These are phyloP conservation scores for Silene latifolia DNA, from an alignment of 148 eudicot genomes.

Conservation along the genomic window DNA sequence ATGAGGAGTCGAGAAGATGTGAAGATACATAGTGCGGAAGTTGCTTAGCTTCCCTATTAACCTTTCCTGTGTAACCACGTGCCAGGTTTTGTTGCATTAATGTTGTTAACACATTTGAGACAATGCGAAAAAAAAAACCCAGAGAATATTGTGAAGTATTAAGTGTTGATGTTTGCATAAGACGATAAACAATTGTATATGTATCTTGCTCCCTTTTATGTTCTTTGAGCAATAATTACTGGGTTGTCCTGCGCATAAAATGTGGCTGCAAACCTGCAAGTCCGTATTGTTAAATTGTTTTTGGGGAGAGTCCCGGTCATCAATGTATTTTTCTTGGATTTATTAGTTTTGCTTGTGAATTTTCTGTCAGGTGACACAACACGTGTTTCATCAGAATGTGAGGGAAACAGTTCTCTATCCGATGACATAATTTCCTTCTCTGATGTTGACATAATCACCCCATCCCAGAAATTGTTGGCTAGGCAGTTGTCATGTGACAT, in stretches of 20 bases:
- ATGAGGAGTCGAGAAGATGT: background rate
- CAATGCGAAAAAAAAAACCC: too few species aligned
- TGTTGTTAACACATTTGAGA: background rate
- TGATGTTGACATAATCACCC: conserved; percentile 85
- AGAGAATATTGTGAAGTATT: background rate
- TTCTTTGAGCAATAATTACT: background rate
- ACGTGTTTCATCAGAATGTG: conserved; percentile 29
- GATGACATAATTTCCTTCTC: conserved; percentile 61
- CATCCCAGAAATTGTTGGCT: conserved; percentile 74
- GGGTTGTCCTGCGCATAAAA: background rate
- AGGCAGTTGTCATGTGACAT: conserved; percentile 70
- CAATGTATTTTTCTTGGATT: background rate
- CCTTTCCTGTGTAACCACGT: background rate
- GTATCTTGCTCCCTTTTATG: conserved; percentile 2
- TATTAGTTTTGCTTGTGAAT: background rate
- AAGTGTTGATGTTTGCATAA: background rate
- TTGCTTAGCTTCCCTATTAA: background rate
- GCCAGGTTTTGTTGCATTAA: background rate
- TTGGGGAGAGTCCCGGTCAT: background rate
- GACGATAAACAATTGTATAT: conserved; percentile 4
- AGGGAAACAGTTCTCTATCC: conserved; percentile 30
- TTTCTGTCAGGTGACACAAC: conserved; percentile 42
- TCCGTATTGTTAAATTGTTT: conserved; percentile 2
- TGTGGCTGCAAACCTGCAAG: background rate
- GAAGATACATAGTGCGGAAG: background rate